Base-by-base conservation (phyloP, 2,329 filamentous ascomycete genomes). In the Paracoccidioides lutzii region DNA sequence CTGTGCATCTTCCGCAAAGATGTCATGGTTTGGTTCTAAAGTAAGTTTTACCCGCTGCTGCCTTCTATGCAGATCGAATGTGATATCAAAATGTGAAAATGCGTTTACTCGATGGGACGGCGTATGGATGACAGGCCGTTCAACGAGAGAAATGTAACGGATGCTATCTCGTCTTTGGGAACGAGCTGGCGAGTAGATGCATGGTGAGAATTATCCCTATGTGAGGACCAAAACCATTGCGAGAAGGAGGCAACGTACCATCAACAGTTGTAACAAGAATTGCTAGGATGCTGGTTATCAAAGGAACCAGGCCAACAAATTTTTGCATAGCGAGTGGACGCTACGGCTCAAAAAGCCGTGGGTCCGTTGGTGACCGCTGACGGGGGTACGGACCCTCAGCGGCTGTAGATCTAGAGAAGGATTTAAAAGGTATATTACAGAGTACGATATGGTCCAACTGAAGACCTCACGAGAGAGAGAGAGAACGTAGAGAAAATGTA, bases 11-110 rank as follows among this genome's bases (percentile, higher is more conserved):
- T 89, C 80, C 55, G 85, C 81, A 48, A 98, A 77, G 57, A 97
- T 83, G 71, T 97, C 88, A 73, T 95, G 82, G 68, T 97, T 97
- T 3, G 93, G 93, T 67, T 93, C 84, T 51, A 98, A 79, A 55
- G 81, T 79, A 53, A 98, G 79, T 61, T 89, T 88, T 64, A 97
- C 77, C 62, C 82, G 80, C 60, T 90, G 80, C 58, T 79, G 74
- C 54, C 80, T 77, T 58, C 81, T 75, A 65, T 87, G 82, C 40
- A 95, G 74, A 56, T 81, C 77, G 69, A 98, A 96, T 35, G 81
- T 84, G 59, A 98, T 75, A 64, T 95, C 88, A 70, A 98, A 98
- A 28, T 82, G 76, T 12, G 90, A 91, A 56, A 87, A 76, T 51
- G 90, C 84, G 66, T 93, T 84, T 49, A 95, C 81, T 57, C 85